phyloP scores from a whole-genome alignment of 2,329 filamentous ascomycete genomes.

The Nemania abortiva region DNA sequence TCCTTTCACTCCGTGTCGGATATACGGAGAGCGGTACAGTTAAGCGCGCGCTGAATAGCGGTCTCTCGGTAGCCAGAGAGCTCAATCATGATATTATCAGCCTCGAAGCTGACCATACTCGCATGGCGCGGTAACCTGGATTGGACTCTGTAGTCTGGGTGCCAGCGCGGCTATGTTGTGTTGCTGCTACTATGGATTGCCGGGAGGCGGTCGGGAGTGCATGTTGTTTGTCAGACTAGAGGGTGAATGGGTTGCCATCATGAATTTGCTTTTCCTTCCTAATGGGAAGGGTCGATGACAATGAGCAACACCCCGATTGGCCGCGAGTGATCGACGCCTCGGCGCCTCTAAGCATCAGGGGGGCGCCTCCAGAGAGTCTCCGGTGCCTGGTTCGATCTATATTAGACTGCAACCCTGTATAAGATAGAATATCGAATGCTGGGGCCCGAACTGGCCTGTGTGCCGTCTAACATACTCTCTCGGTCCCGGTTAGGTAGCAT shows the following conservation, averaged over 20 bases:
- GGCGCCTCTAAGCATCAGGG: neutral
- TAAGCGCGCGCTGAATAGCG: neutral
- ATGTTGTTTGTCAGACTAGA: neutral
- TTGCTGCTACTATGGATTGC: neutral
- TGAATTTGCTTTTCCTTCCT: neutral
- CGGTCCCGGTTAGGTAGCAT: conserved; percentile 29
- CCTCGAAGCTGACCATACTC: neutral
- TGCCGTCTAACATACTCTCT: neutral
- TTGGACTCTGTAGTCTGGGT: neutral
- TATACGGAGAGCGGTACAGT: conserved; percentile 16
- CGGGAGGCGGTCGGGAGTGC: neutral
- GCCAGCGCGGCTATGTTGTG: conserved; percentile 3
- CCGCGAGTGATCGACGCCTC: conserved; percentile 4
- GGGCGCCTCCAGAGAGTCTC: neutral
- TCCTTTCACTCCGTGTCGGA: neutral
- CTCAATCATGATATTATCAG: neutral
- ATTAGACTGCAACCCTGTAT: neutral
- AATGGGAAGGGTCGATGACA: conserved; percentile 7
- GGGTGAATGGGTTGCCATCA: neutral
- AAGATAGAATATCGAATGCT: neutral
- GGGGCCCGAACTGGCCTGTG: conserved; percentile 4
- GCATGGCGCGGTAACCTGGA: neutral
- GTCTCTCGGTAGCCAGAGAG: neutral
- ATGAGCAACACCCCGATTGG: neutral
- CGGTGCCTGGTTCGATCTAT: neutral